phyloP scores from a whole-genome alignment of 371 early-diverging fungal species.

The Syncephalastrum sp. region DNA sequence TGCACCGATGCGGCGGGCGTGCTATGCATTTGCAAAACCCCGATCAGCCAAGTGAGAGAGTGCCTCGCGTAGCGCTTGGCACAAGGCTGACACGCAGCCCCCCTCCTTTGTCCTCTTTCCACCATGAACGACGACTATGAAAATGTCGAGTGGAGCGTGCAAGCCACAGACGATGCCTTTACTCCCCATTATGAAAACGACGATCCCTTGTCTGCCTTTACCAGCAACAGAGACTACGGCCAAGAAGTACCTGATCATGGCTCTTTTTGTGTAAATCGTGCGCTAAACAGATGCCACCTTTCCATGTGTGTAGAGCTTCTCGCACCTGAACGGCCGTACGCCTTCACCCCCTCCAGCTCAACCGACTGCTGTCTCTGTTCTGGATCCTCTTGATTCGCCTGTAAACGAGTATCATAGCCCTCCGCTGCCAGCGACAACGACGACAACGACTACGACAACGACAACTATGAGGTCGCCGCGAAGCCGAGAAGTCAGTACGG shows the following conservation, averaged over 20 bases:
- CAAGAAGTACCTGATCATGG: slow-evolving; percentile 9
- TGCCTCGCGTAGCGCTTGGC: too few relatives aligned
- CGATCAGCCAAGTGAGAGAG: too few relatives aligned
- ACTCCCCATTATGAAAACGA: slow-evolving; percentile 27
- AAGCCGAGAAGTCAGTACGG: not conserved
- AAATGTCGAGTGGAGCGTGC: slow-evolving; percentile 38
- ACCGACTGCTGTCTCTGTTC: slow-evolving; percentile 5
- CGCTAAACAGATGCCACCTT: not conserved
- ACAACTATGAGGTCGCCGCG: not conserved
- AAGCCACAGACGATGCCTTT: slow-evolving; percentile 30
- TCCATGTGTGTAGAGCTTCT: too few relatives aligned
- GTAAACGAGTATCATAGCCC: not conserved
- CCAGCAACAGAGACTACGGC: slow-evolving; percentile 6
- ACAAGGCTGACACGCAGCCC: too few relatives aligned
- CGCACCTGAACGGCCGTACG: not conserved
- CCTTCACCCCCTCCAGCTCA: slow-evolving; percentile 9
- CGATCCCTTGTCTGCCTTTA: slow-evolving; percentile 29
- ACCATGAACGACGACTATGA: slow-evolving; percentile 36
- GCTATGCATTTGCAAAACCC: too few relatives aligned
- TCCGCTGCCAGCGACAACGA: not conserved
- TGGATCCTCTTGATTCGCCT: slow-evolving; percentile 5
- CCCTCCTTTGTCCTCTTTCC: too few relatives aligned
- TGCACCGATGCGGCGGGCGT: too few relatives aligned
- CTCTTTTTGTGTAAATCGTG: not conserved
- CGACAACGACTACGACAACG: not conserved